Evolutionary conservation across 768 basidiomycete species (phyloP), one percentile per base, ranked within the genome.

Genomic region (Trametes cingulata): DNA sequence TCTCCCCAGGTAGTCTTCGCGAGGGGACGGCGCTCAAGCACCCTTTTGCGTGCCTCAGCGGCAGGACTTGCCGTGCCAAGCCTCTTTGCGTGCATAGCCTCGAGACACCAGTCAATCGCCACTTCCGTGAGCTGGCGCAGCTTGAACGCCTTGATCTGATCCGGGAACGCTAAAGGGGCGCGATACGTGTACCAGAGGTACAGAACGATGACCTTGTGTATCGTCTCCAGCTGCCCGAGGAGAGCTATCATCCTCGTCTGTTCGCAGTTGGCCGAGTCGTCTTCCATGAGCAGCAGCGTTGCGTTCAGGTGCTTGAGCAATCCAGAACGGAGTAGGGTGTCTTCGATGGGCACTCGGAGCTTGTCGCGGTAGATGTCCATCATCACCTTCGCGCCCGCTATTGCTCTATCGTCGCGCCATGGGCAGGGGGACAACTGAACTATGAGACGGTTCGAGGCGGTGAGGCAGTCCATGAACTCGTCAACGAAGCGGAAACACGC

Each of bases 171-270:
- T 52, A 92, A 77, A 0, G 84, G 78, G 58, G 84, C 79, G 39
- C 95, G 86, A 71, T 84, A 86, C 19, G 80, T 78, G 63, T 95
- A 78, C 96, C 96, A 99, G 49, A 93, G 76, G 73, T 98, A 98
- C 20, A 89, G 65, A 14, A 88, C 85, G 27, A 93, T 67, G 29
- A 84, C 75, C 67, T 88, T 89, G 74, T 99, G 94, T 60, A 92
- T 73, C 6, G 80, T 77, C 72, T 98, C 95, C 46, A 98, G 72
- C 15, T 49, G 52, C 39, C 20, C 27, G 64, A 69, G 66, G 40
- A 65, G 36, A 12, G 43, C n/a, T 29, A 52, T 51, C 13, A 63
- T 53, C 25, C 25, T 54, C 29, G 27, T 42, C 14, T 37, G 45
- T 25, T 49, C 41, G 22, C 58, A 37, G 12, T 13, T 13, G 1